Base-by-base conservation (phyloP, 2,329 filamentous ascomycete species). In the Arthrobotrys iridis region DNA sequence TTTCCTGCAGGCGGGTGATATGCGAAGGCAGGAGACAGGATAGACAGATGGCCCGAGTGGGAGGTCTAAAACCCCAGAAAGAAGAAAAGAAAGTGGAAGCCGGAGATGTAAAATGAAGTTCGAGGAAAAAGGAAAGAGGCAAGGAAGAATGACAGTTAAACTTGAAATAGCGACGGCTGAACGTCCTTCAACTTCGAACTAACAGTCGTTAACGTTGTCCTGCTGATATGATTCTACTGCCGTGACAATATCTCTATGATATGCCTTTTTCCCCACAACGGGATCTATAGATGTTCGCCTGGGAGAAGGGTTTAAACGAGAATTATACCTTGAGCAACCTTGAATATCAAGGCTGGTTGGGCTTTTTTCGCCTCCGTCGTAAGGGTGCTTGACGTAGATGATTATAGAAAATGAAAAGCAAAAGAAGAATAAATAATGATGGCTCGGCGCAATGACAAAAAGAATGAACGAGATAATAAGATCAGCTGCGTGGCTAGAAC, bases 1-100 rank as follows among this genome's bases (percentile, higher is more conserved):
- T 75, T 75, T 75, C 71, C 71, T 75, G 71, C 71, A 75, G 71
- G 59, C 71, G 71, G 71, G 63, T 75, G 71, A 75, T 75, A 68
- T 74, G 63, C 71, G 71, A 68, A 75, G 71, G 71, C 71, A 75
- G 71, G 71, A 74, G 70, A 63, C 65, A 41, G 46, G 40, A 55
- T 37, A 26, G 52, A 37, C 45, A 65, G 45, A 46, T 33, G 50
- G 41, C 57, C 52, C 68, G 59, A 46, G 52, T 50, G 59, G 48
- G 59, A 60, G 52, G 70, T 74, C 63, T 74, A 63, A 74, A 74
- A 58, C 71, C 71, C 46, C 62, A 74, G 28, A 13, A 15, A 66
- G 26, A 46, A 46, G 40, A 48, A 63, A 63, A 67, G 57, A 68
- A n/a, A 58, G 60, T 60, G 62, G 62, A 46, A 60, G 22, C 24